phyloP scores from a whole-genome alignment of 2,329 filamentous ascomycete genomes.

The Talaromyces piceae region DNA sequence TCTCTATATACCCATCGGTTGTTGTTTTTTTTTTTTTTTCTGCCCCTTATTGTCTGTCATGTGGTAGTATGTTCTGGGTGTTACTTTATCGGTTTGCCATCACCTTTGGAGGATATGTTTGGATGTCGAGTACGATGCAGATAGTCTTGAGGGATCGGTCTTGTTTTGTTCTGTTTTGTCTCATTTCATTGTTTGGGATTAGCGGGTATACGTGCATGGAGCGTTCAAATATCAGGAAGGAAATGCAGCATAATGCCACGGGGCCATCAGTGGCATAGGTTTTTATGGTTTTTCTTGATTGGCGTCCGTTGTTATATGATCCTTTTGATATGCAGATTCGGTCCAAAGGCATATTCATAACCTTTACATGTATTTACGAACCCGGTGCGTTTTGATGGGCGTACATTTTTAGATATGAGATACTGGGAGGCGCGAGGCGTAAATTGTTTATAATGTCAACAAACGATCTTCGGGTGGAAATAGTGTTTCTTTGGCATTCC shows the following conservation, averaged over 20 bases:
- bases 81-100: not conserved
- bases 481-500: not conserved
- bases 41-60: slow-evolving; percentile 2
- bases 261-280: not conserved
- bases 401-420: not conserved
- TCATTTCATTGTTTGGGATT: not conserved
- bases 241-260: not conserved
- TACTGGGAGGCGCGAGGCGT: not conserved
- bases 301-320: not conserved
- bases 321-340: not conserved
- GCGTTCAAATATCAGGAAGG: not conserved
- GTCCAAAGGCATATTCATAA: not conserved
- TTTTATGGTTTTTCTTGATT: not conserved
- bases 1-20: slow-evolving; percentile 12
- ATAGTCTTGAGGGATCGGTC: not conserved
- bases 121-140: not conserved
- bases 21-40: slow-evolving; percentile 4
- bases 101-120: not conserved
- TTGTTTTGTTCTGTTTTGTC: no score
- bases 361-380: not conserved
- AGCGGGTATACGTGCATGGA: not conserved
- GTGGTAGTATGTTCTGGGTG: not conserved
- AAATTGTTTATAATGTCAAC: no score
- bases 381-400: not conserved
- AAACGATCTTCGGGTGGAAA: not conserved